These are phyloP conservation scores for Phyllachora maydis DNA, from an alignment of 2,329 filamentous ascomycete genomes.

Conservation along the genomic window DNA sequence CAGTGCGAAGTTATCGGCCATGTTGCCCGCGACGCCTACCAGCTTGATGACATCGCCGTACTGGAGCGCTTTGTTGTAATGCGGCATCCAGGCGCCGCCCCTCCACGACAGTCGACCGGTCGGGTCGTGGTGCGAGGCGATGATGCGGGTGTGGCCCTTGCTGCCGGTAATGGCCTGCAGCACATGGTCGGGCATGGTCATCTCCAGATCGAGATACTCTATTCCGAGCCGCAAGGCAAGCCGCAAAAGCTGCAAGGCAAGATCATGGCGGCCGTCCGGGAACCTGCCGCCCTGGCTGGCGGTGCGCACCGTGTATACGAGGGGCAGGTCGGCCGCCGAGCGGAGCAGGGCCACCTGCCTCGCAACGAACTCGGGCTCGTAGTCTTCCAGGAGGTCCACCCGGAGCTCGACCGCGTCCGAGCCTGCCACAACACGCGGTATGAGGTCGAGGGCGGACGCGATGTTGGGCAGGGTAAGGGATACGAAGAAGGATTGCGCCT, in stretches of 20 bases:
- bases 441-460: slow-evolving; percentile 34
- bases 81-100: slow-evolving; percentile 78
- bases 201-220: slow-evolving; percentile 86
- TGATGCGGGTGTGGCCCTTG: slow-evolving; percentile 60
- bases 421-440: slow-evolving; percentile 59
- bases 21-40: slow-evolving; percentile 53
- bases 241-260: slow-evolving; percentile 54
- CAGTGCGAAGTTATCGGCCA: slow-evolving; percentile 77
- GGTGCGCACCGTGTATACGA: slow-evolving; percentile 86
- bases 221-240: slow-evolving; percentile 65
- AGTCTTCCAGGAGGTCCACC: slow-evolving; percentile 74
- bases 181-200: slow-evolving; percentile 62
- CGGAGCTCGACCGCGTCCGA: slow-evolving; percentile 85
- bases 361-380: slow-evolving; percentile 54
- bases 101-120: slow-evolving; percentile 62
- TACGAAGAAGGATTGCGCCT: slow-evolving; percentile 75
- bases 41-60: slow-evolving; percentile 91
- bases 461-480: slow-evolving; percentile 71
- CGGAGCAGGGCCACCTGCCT: slow-evolving; percentile 67
- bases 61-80: slow-evolving; percentile 77
- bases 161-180: slow-evolving; percentile 44
- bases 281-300: slow-evolving; percentile 73
- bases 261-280: slow-evolving; percentile 52
- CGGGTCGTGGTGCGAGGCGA: slow-evolving; percentile 91
- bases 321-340: slow-evolving; percentile 48